Base-by-base conservation (phyloP, 352 stramenopile species). In the Lagenidium giganteum region DNA sequence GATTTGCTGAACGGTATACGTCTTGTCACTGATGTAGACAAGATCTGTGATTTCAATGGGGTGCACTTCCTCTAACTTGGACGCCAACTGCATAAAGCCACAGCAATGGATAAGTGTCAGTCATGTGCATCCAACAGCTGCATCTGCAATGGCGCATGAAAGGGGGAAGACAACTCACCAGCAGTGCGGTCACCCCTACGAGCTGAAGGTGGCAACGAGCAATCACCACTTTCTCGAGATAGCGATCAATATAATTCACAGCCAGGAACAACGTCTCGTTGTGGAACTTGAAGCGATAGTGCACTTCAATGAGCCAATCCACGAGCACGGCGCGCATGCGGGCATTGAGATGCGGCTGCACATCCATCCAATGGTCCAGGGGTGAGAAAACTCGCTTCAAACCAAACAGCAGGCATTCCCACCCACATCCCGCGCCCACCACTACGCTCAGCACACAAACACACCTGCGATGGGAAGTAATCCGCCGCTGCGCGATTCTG, bases 51-150 rank as follows among this genome's bases (percentile, higher is more conserved):
- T 87, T 62, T 98, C 93, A 12, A 95, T 95, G 9, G 95, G 93
- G 57, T 99, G 98, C 42, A 99, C 98, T 65, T 99, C 97, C 61
- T 99, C 97, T 67, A 99, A 99, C 77, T 99, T 99, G 20, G 95
- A 97, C 12, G 96, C 96, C 45, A 98, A 91, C 53, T 67, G 18
- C 8, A 20, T 5, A 46, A 47, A 47, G 14, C 8, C 8, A 24
- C 12, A 34, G 3, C n/a, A n/a, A n/a, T n/a, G n/a, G n/a, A n/a
- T n/a, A n/a, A 16, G 8, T 48, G 24, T 47, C 23, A 24, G 39
- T 7, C 14, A 18, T 9, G 27, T 12, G 12, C 21, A 43, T 12
- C n/a, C 7, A 16, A 24, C n/a, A n/a, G n/a, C n/a, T n/a, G n/a
- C n/a, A n/a, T n/a, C 37, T 33, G 12, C 37, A 44, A 29, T 25